phyloP scores from a whole-genome alignment of 768 basidiomycete species.

The Phanerodontia chrysosporium region DNA sequence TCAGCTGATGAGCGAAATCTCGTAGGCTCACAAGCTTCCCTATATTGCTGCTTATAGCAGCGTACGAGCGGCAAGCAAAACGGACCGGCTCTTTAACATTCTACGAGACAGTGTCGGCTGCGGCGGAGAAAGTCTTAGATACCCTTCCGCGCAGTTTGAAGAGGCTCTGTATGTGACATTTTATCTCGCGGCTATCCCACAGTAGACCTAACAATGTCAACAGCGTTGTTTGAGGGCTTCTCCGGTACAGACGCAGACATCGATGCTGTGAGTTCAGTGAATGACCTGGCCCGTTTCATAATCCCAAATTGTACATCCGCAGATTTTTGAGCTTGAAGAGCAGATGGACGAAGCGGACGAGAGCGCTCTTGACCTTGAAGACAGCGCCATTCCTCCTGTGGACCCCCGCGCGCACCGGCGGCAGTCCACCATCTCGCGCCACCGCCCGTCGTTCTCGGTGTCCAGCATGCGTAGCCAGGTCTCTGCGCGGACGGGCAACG shows the following conservation, averaged over 20 bases:
- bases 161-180: constrained; percentile 56
- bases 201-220: not conserved
- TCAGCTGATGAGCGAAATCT: constrained; percentile 1
- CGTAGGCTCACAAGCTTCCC: constrained; percentile 78
- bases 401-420: constrained; percentile 27
- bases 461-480: not conserved
- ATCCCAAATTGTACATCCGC: not conserved
- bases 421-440: constrained; percentile 22
- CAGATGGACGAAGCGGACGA: constrained; percentile 40
- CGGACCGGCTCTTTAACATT: constrained; percentile 58
- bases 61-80: constrained; percentile 85
- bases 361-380: constrained; percentile 52
- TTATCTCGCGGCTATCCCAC: not conserved
- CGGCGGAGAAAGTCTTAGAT: constrained; percentile 69
- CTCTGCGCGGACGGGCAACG: not conserved
- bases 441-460: constrained; percentile 3
- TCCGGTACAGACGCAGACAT: constrained; percentile 73
- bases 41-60: constrained; percentile 70
- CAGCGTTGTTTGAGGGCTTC: constrained; percentile 78
- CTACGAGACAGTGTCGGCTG: constrained; percentile 65
- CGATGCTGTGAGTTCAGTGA: constrained; percentile 53
- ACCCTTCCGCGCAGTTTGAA: constrained; percentile 73
- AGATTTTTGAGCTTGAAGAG: constrained; percentile 82
- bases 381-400: constrained; percentile 25
- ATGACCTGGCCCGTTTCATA: not conserved